phyloP scores from a whole-genome alignment of 2,329 filamentous ascomycete genomes.

The Botrytis tulipae region DNA sequence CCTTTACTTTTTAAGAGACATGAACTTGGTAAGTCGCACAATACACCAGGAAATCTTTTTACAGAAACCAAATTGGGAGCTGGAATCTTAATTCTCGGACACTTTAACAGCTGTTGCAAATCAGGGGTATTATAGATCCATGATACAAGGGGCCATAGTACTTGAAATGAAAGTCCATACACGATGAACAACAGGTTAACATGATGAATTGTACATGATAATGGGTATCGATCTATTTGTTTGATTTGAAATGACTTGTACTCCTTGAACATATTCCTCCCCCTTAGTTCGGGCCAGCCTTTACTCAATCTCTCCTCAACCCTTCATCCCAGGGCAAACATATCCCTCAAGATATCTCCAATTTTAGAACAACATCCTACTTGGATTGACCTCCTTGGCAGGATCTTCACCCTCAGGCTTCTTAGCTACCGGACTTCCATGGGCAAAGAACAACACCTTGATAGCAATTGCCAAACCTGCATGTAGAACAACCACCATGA shows the following conservation, averaged over 20 bases:
- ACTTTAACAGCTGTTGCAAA: neutral
- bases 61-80: neutral
- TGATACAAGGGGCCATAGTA: neutral
- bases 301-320: neutral
- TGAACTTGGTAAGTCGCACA: neutral
- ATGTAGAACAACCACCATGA: conserved; percentile 82
- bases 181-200: neutral
- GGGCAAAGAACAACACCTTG: conserved; percentile 94
- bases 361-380: conserved; percentile 21
- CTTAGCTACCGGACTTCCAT: conserved; percentile 57
- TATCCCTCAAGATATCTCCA: neutral
- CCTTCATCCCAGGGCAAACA: neutral
- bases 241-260: neutral
- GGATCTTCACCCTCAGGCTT: conserved; percentile 20
- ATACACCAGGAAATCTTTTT: neutral
- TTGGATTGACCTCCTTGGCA: conserved; percentile 18
- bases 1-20: too few relatives aligned
- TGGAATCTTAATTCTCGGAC: neutral
- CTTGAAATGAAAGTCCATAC: too few relatives aligned
- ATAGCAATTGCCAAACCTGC: conserved; percentile 89
- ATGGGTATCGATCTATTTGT: conserved; percentile 19
- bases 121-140: neutral
- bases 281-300: neutral
- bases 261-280: neutral
- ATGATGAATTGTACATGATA: conserved; percentile 4